phyloP scores from a whole-genome alignment of 306 rosid species.

The Gillenia trifoliata region DNA sequence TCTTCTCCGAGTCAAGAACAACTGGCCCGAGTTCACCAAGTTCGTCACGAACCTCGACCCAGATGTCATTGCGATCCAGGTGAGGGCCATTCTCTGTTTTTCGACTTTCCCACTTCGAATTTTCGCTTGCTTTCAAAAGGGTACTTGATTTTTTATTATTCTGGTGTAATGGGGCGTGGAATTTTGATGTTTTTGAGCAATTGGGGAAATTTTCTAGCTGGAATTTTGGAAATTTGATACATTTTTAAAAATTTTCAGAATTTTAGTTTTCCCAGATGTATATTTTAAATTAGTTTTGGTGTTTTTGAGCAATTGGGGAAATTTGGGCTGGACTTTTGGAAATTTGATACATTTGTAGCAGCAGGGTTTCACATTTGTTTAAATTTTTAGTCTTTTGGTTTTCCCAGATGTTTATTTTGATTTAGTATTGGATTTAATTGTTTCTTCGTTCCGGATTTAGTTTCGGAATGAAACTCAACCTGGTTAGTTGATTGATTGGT shows the following conservation, averaged over 20 bases:
- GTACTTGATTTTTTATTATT: background rate
- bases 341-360: background rate
- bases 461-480: background rate
- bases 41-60: conserved; percentile 65
- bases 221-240: background rate
- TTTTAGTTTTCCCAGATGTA: background rate
- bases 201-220: too few species aligned
- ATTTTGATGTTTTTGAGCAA: background rate
- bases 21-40: conserved; percentile 62
- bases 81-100: conserved; percentile 1
- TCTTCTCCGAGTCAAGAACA: conserved; percentile 77
- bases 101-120: background rate
- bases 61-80: conserved; percentile 86
- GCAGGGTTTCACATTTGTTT: background rate
- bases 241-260: background rate
- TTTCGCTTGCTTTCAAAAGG: background rate
- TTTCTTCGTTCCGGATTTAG: background rate
- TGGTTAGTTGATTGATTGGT: background rate
- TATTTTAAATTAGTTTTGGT: background rate
- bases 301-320: background rate
- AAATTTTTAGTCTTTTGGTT: background rate
- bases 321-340: background rate
- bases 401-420: background rate
- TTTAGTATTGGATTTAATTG: too few species aligned
- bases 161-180: background rate